Evolutionary conservation across 2,329 filamentous ascomycete genomes (phyloP).

Genomic region (Aspergillus brasiliensis): DNA sequence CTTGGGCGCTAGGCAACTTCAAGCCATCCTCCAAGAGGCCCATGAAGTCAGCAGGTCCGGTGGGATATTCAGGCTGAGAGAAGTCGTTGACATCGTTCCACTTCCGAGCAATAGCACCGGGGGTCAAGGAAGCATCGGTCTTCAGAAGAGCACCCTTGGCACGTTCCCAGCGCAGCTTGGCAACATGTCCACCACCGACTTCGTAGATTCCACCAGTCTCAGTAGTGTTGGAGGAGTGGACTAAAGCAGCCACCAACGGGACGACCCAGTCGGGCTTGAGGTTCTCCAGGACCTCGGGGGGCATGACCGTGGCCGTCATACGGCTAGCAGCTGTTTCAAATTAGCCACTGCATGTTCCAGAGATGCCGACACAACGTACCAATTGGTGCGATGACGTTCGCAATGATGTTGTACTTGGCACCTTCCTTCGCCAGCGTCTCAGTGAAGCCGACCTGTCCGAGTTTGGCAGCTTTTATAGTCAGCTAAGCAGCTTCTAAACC

Average conservation of each 20-base stretch:
- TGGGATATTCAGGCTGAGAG: constrained; percentile 78
- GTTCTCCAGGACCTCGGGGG: constrained; percentile 82
- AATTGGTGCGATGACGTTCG: constrained; percentile 93
- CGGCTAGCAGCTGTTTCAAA: constrained; percentile 71
- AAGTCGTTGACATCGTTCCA: constrained; percentile 90
- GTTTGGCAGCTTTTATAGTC: constrained; percentile 72
- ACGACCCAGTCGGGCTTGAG: constrained; percentile 95
- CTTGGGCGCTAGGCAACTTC: constrained; percentile 72
- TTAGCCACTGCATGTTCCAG: not conserved
- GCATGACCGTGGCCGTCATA: constrained; percentile 95
- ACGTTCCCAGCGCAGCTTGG: constrained; percentile 95
- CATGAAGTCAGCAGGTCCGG: constrained; percentile 85
- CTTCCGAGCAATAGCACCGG: constrained; percentile 82
- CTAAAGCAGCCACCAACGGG: constrained; percentile 83
- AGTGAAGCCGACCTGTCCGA: constrained; percentile 93
- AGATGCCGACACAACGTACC: constrained; percentile 31
- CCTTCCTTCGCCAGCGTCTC: constrained; percentile 98
- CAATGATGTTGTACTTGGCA: constrained; percentile 94
- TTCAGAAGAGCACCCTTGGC: constrained; percentile 86
- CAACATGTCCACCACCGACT: constrained; percentile 86
- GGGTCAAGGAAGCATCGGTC: constrained; percentile 83
- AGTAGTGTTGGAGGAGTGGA: constrained; percentile 77
- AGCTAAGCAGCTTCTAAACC: constrained; percentile 14
- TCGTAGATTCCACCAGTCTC: constrained; percentile 93
- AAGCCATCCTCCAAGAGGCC: constrained; percentile 79